A percentile compares a stretch with the other conserved stretches of the same genome.
Conservation (phyloP, 306 rosid species). For the Mimosa pudica region DNA sequence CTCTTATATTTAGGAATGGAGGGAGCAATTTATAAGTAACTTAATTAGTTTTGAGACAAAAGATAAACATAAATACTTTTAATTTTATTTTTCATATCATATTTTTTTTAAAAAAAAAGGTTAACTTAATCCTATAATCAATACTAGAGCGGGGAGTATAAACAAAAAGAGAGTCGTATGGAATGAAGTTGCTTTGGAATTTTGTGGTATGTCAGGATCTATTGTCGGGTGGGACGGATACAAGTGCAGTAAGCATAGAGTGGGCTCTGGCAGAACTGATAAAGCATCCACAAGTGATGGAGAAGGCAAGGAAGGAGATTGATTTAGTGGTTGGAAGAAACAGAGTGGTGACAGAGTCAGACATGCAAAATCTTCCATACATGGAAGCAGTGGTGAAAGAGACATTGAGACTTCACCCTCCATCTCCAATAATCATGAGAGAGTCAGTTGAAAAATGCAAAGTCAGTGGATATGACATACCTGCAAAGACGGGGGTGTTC, state of each 20-base stretch:
- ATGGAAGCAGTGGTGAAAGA: slow-evolving; percentile 78
- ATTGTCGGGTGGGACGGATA: slow-evolving; percentile 66
- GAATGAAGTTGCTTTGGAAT: not conserved
- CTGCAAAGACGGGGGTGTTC: slow-evolving; percentile 56
- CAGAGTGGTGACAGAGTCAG: slow-evolving; percentile 68
- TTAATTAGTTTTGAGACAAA: no score
- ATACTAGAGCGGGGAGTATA: no score
- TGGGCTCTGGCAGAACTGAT: slow-evolving; percentile 74
- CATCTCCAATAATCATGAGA: slow-evolving; percentile 66
- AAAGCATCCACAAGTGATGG: slow-evolving; percentile 62
- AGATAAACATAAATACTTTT: no score
- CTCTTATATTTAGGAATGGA: no score
- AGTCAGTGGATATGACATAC: slow-evolving; percentile 63
- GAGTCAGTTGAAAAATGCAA: slow-evolving; percentile 54
- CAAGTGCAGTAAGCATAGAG: slow-evolving; percentile 49
- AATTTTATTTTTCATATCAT: no score
- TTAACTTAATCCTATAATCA: no score
- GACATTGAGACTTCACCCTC: slow-evolving; percentile 78
- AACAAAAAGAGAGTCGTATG: not conserved
- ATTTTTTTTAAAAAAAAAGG: no score
- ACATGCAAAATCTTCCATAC: slow-evolving; percentile 61
- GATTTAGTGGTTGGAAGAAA: slow-evolving; percentile 52
- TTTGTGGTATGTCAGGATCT: slow-evolving; percentile 43
- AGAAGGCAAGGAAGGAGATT: slow-evolving; percentile 68
- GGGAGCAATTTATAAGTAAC: no score